Evolutionary conservation across 78 protist genomes (phyloP), one percentile per base, ranked within the genome.

Genomic region (Pelomyxa schiedti): DNA sequence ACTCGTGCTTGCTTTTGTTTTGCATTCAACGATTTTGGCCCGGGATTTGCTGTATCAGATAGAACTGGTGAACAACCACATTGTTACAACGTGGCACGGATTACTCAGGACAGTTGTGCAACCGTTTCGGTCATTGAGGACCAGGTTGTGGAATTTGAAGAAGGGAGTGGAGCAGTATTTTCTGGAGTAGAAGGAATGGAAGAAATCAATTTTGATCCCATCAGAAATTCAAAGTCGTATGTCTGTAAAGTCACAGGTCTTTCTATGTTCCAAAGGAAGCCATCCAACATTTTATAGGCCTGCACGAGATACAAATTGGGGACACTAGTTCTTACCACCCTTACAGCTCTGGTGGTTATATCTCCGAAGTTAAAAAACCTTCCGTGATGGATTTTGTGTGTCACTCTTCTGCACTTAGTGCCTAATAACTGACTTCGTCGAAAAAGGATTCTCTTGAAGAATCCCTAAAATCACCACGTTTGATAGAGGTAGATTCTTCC

Each of bases 181-280:
- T 39, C 83, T 30, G 95, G 86, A 66, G 81, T 95, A 32, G 66
- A 84, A 39, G 98, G 98, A 36, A 95, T 95, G 97, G 24, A 74
- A 4, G 91, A 75, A 66, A 79, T 95, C 47, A 95, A 95, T 86
- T 78, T 47, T 16, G 58, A 47, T 16, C 58, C 16, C 32, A 47
- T 47, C 58, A 47, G 32, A 16, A 47, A 47, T 16, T 16, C 58
- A 16, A 16, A 47, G 58, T 16, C 58, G 58, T 47, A 47, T 16
- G 16, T 47, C 16, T 16, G 16, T 16, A 47, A 47, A 16, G 16
- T 16, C 32, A 16, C 58, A 16, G 58, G 58, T 16, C 58, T 16
- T 16, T 24, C 16, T 79, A 83, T 4, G 42, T 72, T 1, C 81
- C 77, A 67, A 78, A 81, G 47, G 70, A 72, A 72, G 68, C 77